Evolutionary conservation across 2,329 filamentous ascomycete species (phyloP), one percentile per base, ranked within the genome.

Genomic region (Penicillium crustosum): DNA sequence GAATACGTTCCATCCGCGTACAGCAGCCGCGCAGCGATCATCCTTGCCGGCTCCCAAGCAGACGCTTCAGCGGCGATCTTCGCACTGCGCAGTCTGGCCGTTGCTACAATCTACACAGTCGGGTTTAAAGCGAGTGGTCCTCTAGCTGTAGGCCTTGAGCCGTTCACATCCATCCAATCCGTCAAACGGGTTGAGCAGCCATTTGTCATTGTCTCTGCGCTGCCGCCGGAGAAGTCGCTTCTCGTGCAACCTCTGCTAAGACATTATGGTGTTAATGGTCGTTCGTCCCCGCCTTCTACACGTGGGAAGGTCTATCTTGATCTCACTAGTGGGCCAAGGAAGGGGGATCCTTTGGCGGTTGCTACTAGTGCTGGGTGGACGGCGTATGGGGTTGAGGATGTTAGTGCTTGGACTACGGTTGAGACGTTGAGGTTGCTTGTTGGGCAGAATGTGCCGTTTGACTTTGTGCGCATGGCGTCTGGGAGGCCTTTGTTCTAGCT

Each of bases 1-100:
- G 90, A 95, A 66, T 87, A 93, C 64, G 89, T 92, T 0, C 90
- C 91, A 0, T 92, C 89, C 5, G 90, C 91, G 1, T 95, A 93
- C 72, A 84, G 84, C 63, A 87, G 86, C 42, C 86, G 90, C 48
- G 86, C 89, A 4, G 90, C 90, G 2, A 84, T 95, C 44, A 83
- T 95, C 15, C 78, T 95, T 12, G 89, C 89, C 9, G 87, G 84
- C 19, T 86, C 84, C 0, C 84, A 89, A 42, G 86, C 90, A 55
- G 89, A 93, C 64, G 91, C 91, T 5, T 88, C 90, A 2, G 87
- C 89, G 0, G 85, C 88, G 1, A 87, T 95, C 61, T 95, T 90
- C 67, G 91, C 91, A 0, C 79, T 95, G 58, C 87, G 87, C 65
- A 89, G 87, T 39, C 82, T 95, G 29, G 86, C 85, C 53, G 86